A percentile compares a stretch with the other conserved stretches of the same genome.
Evolutionary conservation across 352 stramenopile genomes (phyloP).

Genomic region (Peronospora farinosa): DNA sequence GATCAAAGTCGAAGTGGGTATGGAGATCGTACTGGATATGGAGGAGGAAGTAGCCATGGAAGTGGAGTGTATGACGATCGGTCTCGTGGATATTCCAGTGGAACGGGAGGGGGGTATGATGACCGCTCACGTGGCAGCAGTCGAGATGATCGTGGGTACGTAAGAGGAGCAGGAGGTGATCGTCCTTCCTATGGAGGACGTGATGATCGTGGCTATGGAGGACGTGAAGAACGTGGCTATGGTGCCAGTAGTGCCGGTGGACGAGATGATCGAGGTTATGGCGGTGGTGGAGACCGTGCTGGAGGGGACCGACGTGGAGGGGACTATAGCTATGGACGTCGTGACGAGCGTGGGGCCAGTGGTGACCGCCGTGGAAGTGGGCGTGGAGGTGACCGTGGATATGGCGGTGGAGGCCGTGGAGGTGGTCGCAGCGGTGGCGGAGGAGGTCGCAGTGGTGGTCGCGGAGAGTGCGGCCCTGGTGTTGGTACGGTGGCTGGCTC

Average conservation of each 20-base stretch:
- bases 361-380: slow-evolving; percentile 22
- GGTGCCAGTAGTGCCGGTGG: neutral
- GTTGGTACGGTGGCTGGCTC: slow-evolving; percentile 36
- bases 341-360: slow-evolving; percentile 13
- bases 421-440: slow-evolving; percentile 29
- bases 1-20: slow-evolving; percentile 27
- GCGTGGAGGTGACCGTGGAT: slow-evolving; percentile 21
- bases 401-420: slow-evolving; percentile 24
- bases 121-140: slow-evolving; percentile 12
- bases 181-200: neutral
- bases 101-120: slow-evolving; percentile 14
- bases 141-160: slow-evolving; percentile 7
- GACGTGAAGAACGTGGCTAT: slow-evolving; percentile 11
- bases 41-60: slow-evolving; percentile 1
- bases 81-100: slow-evolving; percentile 12
- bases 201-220: slow-evolving; percentile 20
- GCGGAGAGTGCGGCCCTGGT: slow-evolving; percentile 31
- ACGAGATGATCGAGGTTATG: slow-evolving; percentile 13
- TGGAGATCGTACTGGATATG: slow-evolving; percentile 8
- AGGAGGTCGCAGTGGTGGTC: slow-evolving; percentile 28
- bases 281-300: slow-evolving; percentile 23
- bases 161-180: slow-evolving; percentile 1
- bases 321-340: slow-evolving; percentile 17
- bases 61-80: slow-evolving; percentile 18
- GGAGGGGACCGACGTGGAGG: slow-evolving; percentile 14